Conservation (phyloP, 73 alveolate genomes). For the Paramecium octaurelia region DNA sequence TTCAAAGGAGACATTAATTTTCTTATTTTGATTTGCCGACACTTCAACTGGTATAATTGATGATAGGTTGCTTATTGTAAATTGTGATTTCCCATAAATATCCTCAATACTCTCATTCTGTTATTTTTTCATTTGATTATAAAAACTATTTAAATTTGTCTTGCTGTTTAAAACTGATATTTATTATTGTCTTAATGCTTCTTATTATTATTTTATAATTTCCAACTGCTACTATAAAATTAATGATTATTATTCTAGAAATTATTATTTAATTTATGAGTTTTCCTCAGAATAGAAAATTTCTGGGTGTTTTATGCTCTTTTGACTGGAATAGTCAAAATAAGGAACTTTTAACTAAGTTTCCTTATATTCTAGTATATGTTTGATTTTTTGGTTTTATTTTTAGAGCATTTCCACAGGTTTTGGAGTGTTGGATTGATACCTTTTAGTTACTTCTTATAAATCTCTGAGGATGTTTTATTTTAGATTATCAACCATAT, state of each 20-base stretch:
- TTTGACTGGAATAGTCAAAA: background rate
- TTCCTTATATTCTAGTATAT: background rate
- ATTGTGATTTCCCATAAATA: background rate
- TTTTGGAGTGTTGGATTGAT: background rate
- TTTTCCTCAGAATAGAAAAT: background rate
- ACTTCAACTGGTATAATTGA: slow-evolving; percentile 5
- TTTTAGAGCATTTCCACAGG: background rate
- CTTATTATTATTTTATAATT: background rate
- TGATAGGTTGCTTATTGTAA: slow-evolving; percentile 24
- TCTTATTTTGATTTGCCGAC: background rate
- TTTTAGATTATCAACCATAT: slow-evolving; percentile 33
- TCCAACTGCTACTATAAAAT: slow-evolving; percentile 1
- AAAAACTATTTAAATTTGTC: background rate
- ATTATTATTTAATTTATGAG: background rate
- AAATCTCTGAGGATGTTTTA: slow-evolving; percentile 1
- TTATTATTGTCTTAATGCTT: background rate
- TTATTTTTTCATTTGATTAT: background rate
- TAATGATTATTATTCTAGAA: background rate
- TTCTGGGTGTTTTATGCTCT: background rate
- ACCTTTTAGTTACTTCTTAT: slow-evolving; percentile 31
- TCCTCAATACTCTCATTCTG: slow-evolving; percentile 28
- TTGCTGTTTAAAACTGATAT: background rate
- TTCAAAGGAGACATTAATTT: slow-evolving; percentile 17
- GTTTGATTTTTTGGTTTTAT: background rate
- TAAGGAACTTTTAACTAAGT: background rate